Evolutionary conservation across 345 rosid species (phyloP), one percentile per base, ranked within the genome.

Genomic region (Ricinus communis): DNA sequence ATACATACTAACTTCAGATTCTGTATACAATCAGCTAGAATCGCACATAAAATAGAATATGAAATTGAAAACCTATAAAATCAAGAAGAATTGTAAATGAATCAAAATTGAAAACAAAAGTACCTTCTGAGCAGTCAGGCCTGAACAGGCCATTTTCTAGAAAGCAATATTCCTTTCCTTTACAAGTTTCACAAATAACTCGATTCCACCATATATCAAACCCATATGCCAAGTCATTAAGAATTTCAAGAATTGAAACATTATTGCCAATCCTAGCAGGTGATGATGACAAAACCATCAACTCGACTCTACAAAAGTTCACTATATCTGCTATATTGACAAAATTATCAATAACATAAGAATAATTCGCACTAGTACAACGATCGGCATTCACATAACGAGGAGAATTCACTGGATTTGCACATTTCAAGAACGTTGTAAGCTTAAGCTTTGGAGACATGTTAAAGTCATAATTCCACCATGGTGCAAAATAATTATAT

Each of bases 361-460:
- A 41, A 25, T 13, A 54, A 0, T 41, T 49, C 13, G 30, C 30
- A 47, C 16, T 8, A 31, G 53, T 27, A 43, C 54, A n/a, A 13
- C 33, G 41, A 51, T n/a, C 43, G 27, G 63, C 43, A 5, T 63
- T 45, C 45, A 65, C 62, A 45, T 72, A 72, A 30, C 36, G 38
- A 9, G 53, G 25, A n/a, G 63, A 62, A 38, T 63, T 46, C 68
- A 54, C 69, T 3, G 53, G 53, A 14, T 38, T 72, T 11, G 24
- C 45, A 41, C 69, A 72, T 38, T 19, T 65, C 55, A 72, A n/a
- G 25, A 62, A 72, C 18, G 47, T 10, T 43, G 60, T 16, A 40
- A 56, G 21, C 52, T 18, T 70, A 8, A n/a, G 6, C 11, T 58
- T n/a, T 9, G 47, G 47, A 3, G 28, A 9, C 7, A 11, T 43